A percentile compares a stretch with the other conserved stretches of the same genome.
These are phyloP conservation scores for Pestalotiopsis sp. DNA, from an alignment of 2,329 filamentous ascomycete species.

Conservation along the genomic window DNA sequence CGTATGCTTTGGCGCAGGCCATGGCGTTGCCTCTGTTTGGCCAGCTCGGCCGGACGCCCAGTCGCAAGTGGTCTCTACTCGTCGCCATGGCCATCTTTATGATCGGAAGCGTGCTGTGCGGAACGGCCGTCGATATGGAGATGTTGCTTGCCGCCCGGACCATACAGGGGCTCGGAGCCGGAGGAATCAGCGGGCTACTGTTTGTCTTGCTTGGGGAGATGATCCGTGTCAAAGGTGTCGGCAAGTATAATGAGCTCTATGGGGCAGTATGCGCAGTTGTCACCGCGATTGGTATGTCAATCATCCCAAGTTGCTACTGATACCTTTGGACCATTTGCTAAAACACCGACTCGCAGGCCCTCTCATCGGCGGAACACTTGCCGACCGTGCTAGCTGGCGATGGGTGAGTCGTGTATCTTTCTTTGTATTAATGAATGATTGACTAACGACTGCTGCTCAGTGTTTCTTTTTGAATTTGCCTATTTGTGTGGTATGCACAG, in stretches of 20 bases:
- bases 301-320: neutral
- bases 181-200: neutral
- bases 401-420: neutral
- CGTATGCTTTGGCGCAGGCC: conserved; percentile 6
- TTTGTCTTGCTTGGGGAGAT: conserved; percentile 1
- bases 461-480: conserved; percentile 2
- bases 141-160: conserved; percentile 5
- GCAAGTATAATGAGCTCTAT: neutral
- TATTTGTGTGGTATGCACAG: neutral
- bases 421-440: neutral
- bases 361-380: neutral
- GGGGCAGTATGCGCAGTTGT: neutral
- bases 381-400: neutral
- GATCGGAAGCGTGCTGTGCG: neutral
- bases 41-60: neutral
- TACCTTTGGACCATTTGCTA: neutral
- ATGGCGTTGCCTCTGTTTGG: conserved; percentile 9
- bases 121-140: neutral
- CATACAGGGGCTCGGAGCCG: neutral
- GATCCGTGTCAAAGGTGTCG: conserved; percentile 1
- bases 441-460: neutral
- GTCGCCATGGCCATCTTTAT: conserved; percentile 4
- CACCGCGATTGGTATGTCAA: neutral
- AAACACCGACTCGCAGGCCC: neutral
- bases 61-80: conserved; percentile 2